These are phyloP conservation scores for Scenedesmus sp. DNA, from an alignment of 163 green algal species.

Conservation along the genomic window DNA sequence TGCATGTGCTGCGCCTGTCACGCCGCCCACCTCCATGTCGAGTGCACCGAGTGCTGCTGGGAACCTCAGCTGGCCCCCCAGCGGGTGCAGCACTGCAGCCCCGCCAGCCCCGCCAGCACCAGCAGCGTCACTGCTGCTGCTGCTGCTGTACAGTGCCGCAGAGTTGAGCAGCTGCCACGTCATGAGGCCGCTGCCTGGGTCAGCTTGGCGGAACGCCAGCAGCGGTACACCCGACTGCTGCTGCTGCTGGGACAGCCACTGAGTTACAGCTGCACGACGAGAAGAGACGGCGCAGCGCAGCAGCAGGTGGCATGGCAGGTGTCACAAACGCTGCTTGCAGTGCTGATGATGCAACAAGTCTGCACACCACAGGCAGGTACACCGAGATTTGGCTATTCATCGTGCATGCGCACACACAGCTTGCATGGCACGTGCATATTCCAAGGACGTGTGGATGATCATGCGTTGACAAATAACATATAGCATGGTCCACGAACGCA, in stretches of 20 bases:
- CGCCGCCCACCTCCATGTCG: neutral
- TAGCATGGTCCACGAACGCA: too few relatives aligned
- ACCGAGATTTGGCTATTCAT: too few relatives aligned
- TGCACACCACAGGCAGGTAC: neutral
- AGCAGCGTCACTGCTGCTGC: neutral
- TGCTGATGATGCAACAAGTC: too few relatives aligned
- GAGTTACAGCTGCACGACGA: neutral
- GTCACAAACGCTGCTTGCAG: neutral
- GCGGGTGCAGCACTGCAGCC: neutral
- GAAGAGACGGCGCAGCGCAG: neutral
- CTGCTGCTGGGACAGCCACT: conserved; percentile 11
- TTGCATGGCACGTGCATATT: too few relatives aligned
- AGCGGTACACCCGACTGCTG: neutral
- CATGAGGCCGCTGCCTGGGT: neutral
- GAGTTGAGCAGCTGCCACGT: conserved; percentile 33
- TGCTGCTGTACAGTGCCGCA: conserved; percentile 15
- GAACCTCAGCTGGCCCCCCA: conserved; percentile 23
- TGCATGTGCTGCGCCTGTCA: neutral
- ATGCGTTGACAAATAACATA: too few relatives aligned
- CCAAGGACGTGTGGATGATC: too few relatives aligned
- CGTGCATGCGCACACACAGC: too few relatives aligned
- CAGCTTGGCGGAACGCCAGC: neutral
- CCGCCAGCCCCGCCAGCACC: neutral
- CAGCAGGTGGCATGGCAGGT: neutral
- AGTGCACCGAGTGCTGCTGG: neutral